phyloP scores from a whole-genome alignment of 768 basidiomycete species.

The Xerocomellus amylosporus region DNA sequence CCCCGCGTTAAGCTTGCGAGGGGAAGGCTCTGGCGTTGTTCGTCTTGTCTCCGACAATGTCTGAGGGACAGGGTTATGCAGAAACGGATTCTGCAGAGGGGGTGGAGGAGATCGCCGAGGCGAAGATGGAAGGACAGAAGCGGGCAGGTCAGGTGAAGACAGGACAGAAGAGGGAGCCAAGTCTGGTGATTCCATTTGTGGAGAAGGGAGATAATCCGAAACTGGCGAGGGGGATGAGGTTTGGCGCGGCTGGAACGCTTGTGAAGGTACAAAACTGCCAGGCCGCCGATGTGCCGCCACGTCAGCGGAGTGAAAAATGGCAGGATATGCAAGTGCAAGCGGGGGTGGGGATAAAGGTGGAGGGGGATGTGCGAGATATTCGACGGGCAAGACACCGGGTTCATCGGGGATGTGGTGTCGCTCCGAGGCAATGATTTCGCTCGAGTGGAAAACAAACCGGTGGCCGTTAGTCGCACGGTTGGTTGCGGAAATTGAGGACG shows the following conservation, averaged over 20 bases:
- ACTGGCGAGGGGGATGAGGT: slow-evolving; percentile 12
- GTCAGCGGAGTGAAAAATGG: slow-evolving; percentile 22
- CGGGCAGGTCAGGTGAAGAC: slow-evolving; percentile 26
- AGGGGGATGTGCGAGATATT: slow-evolving; percentile 33
- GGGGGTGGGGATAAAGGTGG: slow-evolving; percentile 33
- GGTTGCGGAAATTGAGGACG: slow-evolving; percentile 60
- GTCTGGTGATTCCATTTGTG: slow-evolving; percentile 24
- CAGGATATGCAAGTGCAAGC: slow-evolving; percentile 31
- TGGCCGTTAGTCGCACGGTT: slow-evolving; percentile 81
- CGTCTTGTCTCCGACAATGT: slow-evolving; percentile 13
- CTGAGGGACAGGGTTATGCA: slow-evolving; percentile 8
- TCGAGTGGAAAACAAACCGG: slow-evolving; percentile 83
- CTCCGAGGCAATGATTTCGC: slow-evolving; percentile 59
- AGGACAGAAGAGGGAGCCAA: slow-evolving; percentile 19
- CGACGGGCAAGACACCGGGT: slow-evolving; percentile 54
- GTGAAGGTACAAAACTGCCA: slow-evolving; percentile 9
- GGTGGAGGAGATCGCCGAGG: slow-evolving; percentile 25
- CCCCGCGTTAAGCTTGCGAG: slow-evolving; percentile 49
- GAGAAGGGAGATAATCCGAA: slow-evolving; percentile 24
- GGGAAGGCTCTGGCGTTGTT: slow-evolving; percentile 22
- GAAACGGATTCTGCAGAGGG: slow-evolving; percentile 12
- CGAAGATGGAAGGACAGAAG: slow-evolving; percentile 18
- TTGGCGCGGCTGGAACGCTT: slow-evolving; percentile 23
- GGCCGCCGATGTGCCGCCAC: slow-evolving; percentile 25
- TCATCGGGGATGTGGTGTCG: slow-evolving; percentile 64